phyloP scores from a whole-genome alignment of 805 yeast species.

The Candida michaelii region DNA sequence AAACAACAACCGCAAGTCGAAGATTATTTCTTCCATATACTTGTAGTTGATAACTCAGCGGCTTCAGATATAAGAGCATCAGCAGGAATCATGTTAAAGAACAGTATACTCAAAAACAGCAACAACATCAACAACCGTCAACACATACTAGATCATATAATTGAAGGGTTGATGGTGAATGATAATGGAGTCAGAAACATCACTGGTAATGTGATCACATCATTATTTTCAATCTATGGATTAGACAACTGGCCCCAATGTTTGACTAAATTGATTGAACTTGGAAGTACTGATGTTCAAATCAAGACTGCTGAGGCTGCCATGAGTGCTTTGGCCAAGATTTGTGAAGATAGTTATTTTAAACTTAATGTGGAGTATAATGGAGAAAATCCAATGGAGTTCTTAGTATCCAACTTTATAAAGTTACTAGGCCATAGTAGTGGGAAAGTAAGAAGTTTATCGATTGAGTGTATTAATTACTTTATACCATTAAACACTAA shows the following conservation, averaged over 20 bases:
- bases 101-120: constrained; percentile 52
- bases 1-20: constrained; percentile 72
- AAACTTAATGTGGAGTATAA: constrained; percentile 63
- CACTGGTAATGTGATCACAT: constrained; percentile 86
- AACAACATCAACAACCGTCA: constrained; percentile 22
- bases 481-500: constrained; percentile 71
- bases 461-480: constrained; percentile 73
- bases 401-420: constrained; percentile 60
- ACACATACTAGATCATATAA: constrained; percentile 44
- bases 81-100: constrained; percentile 84
- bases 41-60: constrained; percentile 52
- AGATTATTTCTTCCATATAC: constrained; percentile 71
- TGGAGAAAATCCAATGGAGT: constrained; percentile 66
- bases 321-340: constrained; percentile 75
- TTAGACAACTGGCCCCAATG: constrained; percentile 71
- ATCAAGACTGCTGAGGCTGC: constrained; percentile 60
- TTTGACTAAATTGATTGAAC: constrained; percentile 63
- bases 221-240: constrained; percentile 71
- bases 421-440: constrained; percentile 40
- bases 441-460: constrained; percentile 55
- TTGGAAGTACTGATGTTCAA: constrained; percentile 41
- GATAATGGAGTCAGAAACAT: constrained; percentile 75
- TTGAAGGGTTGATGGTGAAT: constrained; percentile 53
- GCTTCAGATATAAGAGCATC: constrained; percentile 72
- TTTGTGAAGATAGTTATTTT: constrained; percentile 83